Conservation (phyloP, 345 rosid species). For the Populus alba region DNA sequence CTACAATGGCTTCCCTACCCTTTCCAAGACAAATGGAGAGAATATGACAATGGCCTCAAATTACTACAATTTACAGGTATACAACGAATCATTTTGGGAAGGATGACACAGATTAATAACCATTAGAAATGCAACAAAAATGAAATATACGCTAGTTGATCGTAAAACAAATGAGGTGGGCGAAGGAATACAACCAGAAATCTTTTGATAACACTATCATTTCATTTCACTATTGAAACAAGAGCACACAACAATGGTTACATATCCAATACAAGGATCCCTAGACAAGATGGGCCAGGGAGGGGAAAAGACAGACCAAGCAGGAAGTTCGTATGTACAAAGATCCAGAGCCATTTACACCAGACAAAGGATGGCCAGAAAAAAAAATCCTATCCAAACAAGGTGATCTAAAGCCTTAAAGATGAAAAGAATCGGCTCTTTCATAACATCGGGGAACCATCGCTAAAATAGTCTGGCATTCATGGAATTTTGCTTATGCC, state of each 20-base stretch:
- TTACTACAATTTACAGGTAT: background rate
- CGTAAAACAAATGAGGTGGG: background rate
- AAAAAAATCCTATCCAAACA: background rate
- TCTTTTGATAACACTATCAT: background rate
- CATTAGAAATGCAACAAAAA: background rate
- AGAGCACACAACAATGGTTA: background rate
- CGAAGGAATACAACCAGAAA: background rate
- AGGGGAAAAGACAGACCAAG: background rate
- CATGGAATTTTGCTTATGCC: constrained; percentile 6
- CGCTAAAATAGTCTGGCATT: background rate
- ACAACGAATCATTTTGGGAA: background rate
- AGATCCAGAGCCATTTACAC: background rate
- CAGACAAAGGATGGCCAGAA: background rate
- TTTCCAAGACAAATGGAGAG: background rate
- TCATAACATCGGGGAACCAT: background rate
- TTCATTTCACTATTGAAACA: background rate
- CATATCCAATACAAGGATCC: background rate
- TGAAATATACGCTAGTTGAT: background rate
- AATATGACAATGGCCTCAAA: background rate
- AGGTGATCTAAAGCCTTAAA: background rate
- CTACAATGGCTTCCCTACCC: background rate
- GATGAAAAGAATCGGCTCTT: background rate
- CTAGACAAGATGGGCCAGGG: background rate
- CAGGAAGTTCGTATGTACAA: background rate
- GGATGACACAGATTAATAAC: background rate